phyloP scores from a whole-genome alignment of 371 early-diverging fungal species.

The Catenaria anguillulae region DNA sequence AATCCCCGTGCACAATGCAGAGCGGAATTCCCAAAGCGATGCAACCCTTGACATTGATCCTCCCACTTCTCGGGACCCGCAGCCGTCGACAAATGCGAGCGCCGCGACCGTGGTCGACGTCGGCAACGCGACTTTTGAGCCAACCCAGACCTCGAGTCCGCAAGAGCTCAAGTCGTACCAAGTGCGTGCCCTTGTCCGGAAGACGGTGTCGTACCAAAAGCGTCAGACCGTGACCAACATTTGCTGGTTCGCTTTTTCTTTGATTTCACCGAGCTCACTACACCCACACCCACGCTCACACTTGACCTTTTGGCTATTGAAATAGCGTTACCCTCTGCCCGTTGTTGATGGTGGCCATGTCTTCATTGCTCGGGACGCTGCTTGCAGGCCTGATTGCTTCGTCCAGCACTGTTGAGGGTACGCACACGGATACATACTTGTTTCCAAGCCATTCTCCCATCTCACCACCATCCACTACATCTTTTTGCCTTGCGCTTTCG shows the following conservation, averaged over 20 bases:
- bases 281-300: too few relatives aligned
- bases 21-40: too few relatives aligned
- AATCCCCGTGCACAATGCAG: too few relatives aligned
- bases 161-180: background rate
- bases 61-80: too few relatives aligned
- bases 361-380: conserved; percentile 27
- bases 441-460: too few relatives aligned
- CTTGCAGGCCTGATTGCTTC: conserved; percentile 20
- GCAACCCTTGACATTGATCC: too few relatives aligned
- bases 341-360: conserved; percentile 38
- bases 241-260: conserved; percentile 28
- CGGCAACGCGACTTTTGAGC: background rate
- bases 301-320: too few relatives aligned
- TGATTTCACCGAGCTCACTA: too few relatives aligned
- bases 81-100: too few relatives aligned
- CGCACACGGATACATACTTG: too few relatives aligned
- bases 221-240: conserved; percentile 53
- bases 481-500: too few relatives aligned
- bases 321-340: conserved; percentile 38
- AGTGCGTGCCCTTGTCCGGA: conserved; percentile 17
- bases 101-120: background rate
- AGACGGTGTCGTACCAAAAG: conserved; percentile 47
- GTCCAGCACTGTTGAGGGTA: conserved; percentile 4
- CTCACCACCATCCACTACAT: too few relatives aligned
- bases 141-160: background rate